Conservation (phyloP, 768 basidiomycete genomes). For the Xerocomellus amylosporus region DNA sequence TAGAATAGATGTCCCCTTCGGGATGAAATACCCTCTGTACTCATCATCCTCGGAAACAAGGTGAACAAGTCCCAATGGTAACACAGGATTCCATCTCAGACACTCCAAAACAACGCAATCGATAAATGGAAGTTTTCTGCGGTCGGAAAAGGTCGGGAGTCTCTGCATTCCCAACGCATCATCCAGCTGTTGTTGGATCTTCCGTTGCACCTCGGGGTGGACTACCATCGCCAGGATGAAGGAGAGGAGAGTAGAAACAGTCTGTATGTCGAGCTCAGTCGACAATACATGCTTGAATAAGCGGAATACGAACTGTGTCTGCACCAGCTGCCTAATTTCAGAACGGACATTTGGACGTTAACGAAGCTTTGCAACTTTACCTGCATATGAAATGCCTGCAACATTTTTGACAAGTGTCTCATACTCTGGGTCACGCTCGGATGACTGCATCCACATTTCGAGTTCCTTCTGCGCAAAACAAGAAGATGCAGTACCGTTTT, state of each 20-base stretch:
- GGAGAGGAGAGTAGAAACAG: slow-evolving; percentile 45
- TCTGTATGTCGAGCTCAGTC: slow-evolving; percentile 35
- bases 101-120: slow-evolving; percentile 34
- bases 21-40: slow-evolving; percentile 44
- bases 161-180: slow-evolving; percentile 41
- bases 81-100: slow-evolving; percentile 44
- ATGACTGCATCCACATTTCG: slow-evolving; percentile 30
- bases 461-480: slow-evolving; percentile 46
- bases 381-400: slow-evolving; percentile 49
- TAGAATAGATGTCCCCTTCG: slow-evolving; percentile 43
- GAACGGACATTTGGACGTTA: not conserved
- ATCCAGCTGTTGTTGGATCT: slow-evolving; percentile 54
- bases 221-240: slow-evolving; percentile 56
- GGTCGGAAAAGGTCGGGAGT: slow-evolving; percentile 42
- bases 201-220: slow-evolving; percentile 47
- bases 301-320: slow-evolving; percentile 21
- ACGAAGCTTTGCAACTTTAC: slow-evolving; percentile 21
- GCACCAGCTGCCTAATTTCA: slow-evolving; percentile 20
- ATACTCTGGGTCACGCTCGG: slow-evolving; percentile 27
- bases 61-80: slow-evolving; percentile 22
- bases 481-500: slow-evolving; percentile 32
- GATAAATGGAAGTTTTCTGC: slow-evolving; percentile 43
- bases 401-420: slow-evolving; percentile 51
- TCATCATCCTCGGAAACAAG: slow-evolving; percentile 40
- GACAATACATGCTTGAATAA: slow-evolving; percentile 26